Conservation (phyloP, 495 filamentous ascomycete genomes). For the Sordaria brevicollis region DNA sequence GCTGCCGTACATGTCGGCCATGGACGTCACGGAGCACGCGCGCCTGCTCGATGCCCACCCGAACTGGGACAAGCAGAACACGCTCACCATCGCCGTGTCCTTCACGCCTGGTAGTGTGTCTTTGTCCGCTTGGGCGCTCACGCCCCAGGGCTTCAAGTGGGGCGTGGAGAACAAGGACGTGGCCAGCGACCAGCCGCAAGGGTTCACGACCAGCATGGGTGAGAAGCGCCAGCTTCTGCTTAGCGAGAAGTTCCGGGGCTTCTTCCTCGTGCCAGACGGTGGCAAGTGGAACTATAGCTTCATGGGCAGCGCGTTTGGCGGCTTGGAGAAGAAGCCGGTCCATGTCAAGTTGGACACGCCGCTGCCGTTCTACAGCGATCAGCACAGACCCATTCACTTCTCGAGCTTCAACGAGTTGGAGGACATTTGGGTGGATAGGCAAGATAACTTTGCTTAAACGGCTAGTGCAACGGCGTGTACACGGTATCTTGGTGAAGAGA, state of each 20-base stretch:
- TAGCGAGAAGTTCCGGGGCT: constrained; percentile 84
- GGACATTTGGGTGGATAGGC: constrained; percentile 79
- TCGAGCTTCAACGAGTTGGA: constrained; percentile 86
- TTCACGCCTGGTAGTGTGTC: constrained; percentile 99
- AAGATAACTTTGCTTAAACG: constrained; percentile 72
- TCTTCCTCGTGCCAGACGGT: constrained; percentile 89
- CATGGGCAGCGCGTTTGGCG: constrained; percentile 81
- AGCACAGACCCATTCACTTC: constrained; percentile 91
- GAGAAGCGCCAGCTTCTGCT: constrained; percentile 91
- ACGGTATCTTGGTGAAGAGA: not conserved
- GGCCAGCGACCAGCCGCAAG: constrained; percentile 81
- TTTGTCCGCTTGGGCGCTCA: constrained; percentile 83
- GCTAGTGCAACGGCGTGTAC: not conserved
- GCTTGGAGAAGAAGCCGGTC: constrained; percentile 77
- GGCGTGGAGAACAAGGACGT: constrained; percentile 92
- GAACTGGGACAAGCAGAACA: constrained; percentile 83
- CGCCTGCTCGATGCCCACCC: constrained; percentile 74
- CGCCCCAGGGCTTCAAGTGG: constrained; percentile 91
- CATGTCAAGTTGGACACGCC: constrained; percentile 93
- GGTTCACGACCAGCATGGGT: constrained; percentile 86
- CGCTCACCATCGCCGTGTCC: constrained; percentile 88
- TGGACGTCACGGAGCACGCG: constrained; percentile 89
- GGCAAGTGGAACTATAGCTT: constrained; percentile 97
- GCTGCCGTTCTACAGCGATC: constrained; percentile 79
- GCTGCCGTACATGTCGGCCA: constrained; percentile 87